Evolutionary conservation across 163 green algal genomes (phyloP), one percentile per base, ranked within the genome.

Genomic region (Scenedesmus sp.): DNA sequence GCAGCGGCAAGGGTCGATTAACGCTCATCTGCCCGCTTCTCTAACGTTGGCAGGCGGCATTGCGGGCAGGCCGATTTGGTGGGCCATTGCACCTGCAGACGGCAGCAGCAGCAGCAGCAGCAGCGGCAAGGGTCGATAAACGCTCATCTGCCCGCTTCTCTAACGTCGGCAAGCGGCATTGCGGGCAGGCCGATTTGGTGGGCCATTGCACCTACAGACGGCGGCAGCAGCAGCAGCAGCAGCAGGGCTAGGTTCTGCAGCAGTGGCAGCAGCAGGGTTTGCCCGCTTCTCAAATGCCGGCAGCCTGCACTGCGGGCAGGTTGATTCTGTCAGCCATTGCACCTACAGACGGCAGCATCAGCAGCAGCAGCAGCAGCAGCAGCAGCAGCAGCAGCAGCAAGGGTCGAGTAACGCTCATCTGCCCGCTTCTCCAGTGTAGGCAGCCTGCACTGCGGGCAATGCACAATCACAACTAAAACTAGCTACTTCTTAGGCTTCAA

Each of bases 221-320:
- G 23, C 70, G 46, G 70, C 70, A 79, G 70, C 20, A 79, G 70
- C 70, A 79, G 70, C 70, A 79, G 70, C 70, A 76, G 66, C 34
- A 46, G 34, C 0, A 46, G 34, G 34, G 34, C 0, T 46, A 46
- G 34, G 34, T 46, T 46, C 34, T 46, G 34, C 34, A 46, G 34
- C 34, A 46, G 34, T 46, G 34, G 34, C 34, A 46, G 34, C 34
- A 8, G 55, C 20, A 23, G 74, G 73, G 13, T 85, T 73, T 46
- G 87, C 13, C 70, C 60, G 18, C 70, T 85, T 85, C 4, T 84
- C 18, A 12, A 86, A 73, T 2, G 52, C 23, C 18, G 86, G 87
- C 57, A 91, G 87, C 16, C 87, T 23, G 55, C 87, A 91, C 64
- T 77, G 87, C 18, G 73, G 70, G 57, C 73, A 90, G 10, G 46